Base-by-base conservation (phyloP, 768 basidiomycete species). In the Hortiboletus flavorubellus region DNA sequence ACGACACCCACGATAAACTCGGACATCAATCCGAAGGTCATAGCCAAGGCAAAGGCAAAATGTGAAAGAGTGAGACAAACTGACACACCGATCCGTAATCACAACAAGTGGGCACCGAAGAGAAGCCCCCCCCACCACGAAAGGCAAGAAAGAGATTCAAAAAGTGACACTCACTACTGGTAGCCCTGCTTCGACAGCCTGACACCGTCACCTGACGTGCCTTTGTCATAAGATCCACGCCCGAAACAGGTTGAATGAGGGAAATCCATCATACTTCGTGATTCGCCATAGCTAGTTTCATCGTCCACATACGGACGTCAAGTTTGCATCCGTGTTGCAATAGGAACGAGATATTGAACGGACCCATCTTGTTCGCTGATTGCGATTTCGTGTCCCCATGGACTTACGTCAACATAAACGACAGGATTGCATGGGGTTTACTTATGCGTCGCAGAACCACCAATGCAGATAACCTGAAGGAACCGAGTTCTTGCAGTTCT, bases 361-460 rank as follows among this genome's bases (percentile, higher is more conserved):
- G 55, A 1, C 78, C 76, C 68, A 82, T 76, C 12, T 75, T 64
- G 33, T 52, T 50, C 7, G 59, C 89, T 89, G 41, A 76, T 64
- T 23, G 85, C 84, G 56, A 93, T 83, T 71, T 93, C 87, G 45
- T 83, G 82, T 3, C 83, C 88, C 89, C 91, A 93, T 2, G 88
- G 86, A 29, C 78, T 73, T 31, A 93, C 70, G 70, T 94, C 89
- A 55, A 93, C 70, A 66, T 90, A 85, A 14, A 80, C 79, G 38
- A 93, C 77, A 0, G 82, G 85, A 62, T 86, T 86, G 26, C 76
- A 78, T 75, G 73, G 15, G 78, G 68, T 14, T 84, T 81, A 44
- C 26, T 26, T 26, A 26, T 64, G 59, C 30, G 55, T 44, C 29
- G 61, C 51, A 48, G 60, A 64, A 35, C 61, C 58, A 18, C 67